A percentile compares a stretch with the other conserved stretches of the same genome.
These are phyloP conservation scores for Lipomyces sp. DNA, from an alignment of 805 yeast genomes.

Conservation along the genomic window DNA sequence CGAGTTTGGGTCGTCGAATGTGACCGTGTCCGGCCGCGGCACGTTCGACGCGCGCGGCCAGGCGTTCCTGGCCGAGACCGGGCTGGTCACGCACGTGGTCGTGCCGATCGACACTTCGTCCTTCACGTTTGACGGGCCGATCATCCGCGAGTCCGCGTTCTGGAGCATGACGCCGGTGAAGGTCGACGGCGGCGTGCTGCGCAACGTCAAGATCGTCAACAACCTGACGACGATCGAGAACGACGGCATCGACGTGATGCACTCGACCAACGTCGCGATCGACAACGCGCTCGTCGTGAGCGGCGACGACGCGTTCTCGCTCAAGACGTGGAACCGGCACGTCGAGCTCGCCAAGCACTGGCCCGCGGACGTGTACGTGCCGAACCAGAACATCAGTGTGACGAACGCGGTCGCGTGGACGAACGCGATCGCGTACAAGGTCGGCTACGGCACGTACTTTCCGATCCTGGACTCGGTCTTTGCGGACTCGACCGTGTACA, in stretches of 20 bases:
- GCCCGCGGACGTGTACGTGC: constrained; percentile 5
- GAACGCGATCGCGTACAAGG: constrained; percentile 17
- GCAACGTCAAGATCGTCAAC: constrained; percentile 17
- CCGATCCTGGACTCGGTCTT: constrained; percentile 1
- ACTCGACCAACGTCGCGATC: constrained; percentile 8
- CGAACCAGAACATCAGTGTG: constrained; percentile 5
- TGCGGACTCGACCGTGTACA: constrained; percentile 9
- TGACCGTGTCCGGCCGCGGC: constrained; percentile 15
- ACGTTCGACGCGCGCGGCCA: constrained; percentile 17
- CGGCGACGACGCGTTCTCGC: constrained; percentile 22
- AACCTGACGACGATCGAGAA: constrained; percentile 12
- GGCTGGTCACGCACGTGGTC: constrained; percentile 1
- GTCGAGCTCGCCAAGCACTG: constrained; percentile 7
- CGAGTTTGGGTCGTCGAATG: constrained; percentile 3
- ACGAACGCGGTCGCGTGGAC: constrained; percentile 24
- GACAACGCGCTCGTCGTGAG: constrained; percentile 11
- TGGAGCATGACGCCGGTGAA: constrained; percentile 18
- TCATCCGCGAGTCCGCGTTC: constrained; percentile 16
- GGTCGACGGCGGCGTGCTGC: constrained; percentile 1
- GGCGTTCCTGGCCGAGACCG: background rate
- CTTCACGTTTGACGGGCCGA: constrained; percentile 13
- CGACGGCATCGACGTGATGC: constrained; percentile 23
- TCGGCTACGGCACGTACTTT: constrained; percentile 18
- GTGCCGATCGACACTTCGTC: constrained; percentile 11
- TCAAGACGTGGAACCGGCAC: constrained; percentile 15